phyloP scores from a whole-genome alignment of 495 filamentous ascomycete genomes.

The Aspergillus panamensis region DNA sequence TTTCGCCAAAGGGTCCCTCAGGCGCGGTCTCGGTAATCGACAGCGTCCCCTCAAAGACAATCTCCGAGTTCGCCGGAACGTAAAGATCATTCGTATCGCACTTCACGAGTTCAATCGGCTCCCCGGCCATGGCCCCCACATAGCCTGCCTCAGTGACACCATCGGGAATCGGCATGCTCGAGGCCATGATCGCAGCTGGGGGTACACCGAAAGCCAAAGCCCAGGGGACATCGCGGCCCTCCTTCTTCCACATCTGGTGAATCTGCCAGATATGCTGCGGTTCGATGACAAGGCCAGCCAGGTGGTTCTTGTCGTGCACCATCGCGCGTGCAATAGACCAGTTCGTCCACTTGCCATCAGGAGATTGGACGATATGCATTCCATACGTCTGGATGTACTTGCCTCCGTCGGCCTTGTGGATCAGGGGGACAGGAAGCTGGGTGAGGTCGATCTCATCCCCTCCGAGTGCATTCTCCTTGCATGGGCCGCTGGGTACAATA shows the following conservation, averaged over 20 bases:
- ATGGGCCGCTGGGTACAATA: constrained; percentile 26
- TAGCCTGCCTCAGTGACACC: constrained; percentile 35
- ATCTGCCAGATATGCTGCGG: constrained; percentile 37
- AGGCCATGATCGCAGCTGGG: constrained; percentile 38
- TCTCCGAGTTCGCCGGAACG: constrained; percentile 39
- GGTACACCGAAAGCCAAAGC: constrained; percentile 38
- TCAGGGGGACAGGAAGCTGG: constrained; percentile 30
- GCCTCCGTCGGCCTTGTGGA: constrained; percentile 37
- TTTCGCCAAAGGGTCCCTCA: constrained; percentile 39
- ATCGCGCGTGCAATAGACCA: constrained; percentile 42
- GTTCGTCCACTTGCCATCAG: constrained; percentile 36
- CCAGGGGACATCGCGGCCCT: constrained; percentile 35
- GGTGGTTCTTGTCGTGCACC: constrained; percentile 30
- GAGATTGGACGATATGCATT: constrained; percentile 36
- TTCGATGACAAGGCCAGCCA: constrained; percentile 30
- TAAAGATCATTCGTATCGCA: constrained; percentile 38
- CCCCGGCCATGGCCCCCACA: constrained; percentile 32
- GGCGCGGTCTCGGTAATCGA: constrained; percentile 30
- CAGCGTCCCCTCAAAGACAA: constrained; percentile 37
- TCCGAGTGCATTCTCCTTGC: constrained; percentile 30
- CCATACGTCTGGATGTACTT: constrained; percentile 40
- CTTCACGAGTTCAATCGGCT: constrained; percentile 34
- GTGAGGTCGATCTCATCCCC: constrained; percentile 36
- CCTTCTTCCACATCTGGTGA: constrained; percentile 35
- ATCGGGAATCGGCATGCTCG: constrained; percentile 37